phyloP scores from a whole-genome alignment of 768 basidiomycete species.

The Agaricus subrufescens region DNA sequence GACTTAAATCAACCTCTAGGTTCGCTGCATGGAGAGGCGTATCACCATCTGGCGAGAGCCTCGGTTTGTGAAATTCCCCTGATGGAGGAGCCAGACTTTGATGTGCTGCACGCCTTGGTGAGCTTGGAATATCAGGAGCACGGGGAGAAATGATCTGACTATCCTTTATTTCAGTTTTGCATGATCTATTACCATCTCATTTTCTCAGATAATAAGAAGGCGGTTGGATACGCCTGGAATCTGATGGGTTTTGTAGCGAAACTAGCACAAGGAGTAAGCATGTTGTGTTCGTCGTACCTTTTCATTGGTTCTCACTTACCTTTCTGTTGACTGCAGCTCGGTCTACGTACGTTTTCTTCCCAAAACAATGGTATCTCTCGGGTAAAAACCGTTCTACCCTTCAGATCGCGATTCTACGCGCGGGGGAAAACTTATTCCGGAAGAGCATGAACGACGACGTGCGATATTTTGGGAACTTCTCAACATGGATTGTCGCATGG shows the following conservation, averaged over 20 bases:
- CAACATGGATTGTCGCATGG: slow-evolving; percentile 67
- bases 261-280: slow-evolving; percentile 64
- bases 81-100: slow-evolving; percentile 72
- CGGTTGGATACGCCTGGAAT: slow-evolving; percentile 71
- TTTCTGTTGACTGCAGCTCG: slow-evolving; percentile 39
- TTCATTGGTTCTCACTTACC: background rate
- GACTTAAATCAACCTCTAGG: slow-evolving; percentile 55
- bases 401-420: slow-evolving; percentile 65
- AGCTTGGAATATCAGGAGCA: slow-evolving; percentile 2
- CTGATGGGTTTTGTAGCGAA: slow-evolving; percentile 73
- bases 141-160: background rate
- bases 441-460: slow-evolving; percentile 65
- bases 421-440: slow-evolving; percentile 55
- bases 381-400: slow-evolving; percentile 11
- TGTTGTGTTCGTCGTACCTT: background rate
- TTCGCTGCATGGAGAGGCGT: slow-evolving; percentile 56
- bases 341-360: slow-evolving; percentile 49
- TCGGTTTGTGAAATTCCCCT: slow-evolving; percentile 70
- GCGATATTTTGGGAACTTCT: slow-evolving; percentile 74
- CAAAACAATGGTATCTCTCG: slow-evolving; percentile 8
- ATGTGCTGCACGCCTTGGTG: slow-evolving; percentile 65
- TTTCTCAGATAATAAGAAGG: slow-evolving; percentile 71
- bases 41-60: slow-evolving; percentile 62
- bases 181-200: slow-evolving; percentile 75
- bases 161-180: slow-evolving; percentile 35